Conservation (phyloP, 106 monocot genomes). For the Allium fistulosum region DNA sequence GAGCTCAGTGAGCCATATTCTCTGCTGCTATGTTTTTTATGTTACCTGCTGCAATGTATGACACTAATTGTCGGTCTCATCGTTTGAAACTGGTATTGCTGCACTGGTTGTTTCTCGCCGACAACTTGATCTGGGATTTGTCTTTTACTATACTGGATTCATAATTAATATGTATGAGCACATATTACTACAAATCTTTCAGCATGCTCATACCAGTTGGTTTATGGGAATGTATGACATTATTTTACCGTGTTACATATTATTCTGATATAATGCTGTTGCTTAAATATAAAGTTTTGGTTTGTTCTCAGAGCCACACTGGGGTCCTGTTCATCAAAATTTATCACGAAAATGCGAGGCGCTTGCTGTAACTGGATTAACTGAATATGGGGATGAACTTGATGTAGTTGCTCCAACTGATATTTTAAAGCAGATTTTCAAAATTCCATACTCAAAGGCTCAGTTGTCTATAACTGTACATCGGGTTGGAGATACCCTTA, state of each 20-base stretch:
- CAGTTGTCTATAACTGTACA: conserved; percentile 89
- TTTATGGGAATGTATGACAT: not conserved
- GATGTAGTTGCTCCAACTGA: conserved; percentile 91
- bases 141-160: too few relatives aligned
- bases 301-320: conserved; percentile 34
- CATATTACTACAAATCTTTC: too few relatives aligned
- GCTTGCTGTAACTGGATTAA: conserved; percentile 78
- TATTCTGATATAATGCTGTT: too few relatives aligned
- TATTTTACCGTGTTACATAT: not conserved
- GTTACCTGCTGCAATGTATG: too few relatives aligned
- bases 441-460: conserved; percentile 94
- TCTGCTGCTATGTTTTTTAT: too few relatives aligned
- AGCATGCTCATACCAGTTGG: too few relatives aligned
- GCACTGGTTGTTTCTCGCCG: too few relatives aligned
- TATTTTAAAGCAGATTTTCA: conserved; percentile 96
- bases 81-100: too few relatives aligned
- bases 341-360: conserved; percentile 86
- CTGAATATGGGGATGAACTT: conserved; percentile 92
- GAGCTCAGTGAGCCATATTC: too few relatives aligned
- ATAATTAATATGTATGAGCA: too few relatives aligned
- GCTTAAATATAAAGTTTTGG: not conserved
- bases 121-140: too few relatives aligned
- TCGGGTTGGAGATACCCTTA: conserved; percentile 89
- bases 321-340: conserved; percentile 45
- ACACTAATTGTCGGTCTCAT: too few relatives aligned